Evolutionary conservation across 192 early-diverging fungal genomes (phyloP), one percentile per base, ranked within the genome.

Genomic region (Umbelopsis ramanniana): DNA sequence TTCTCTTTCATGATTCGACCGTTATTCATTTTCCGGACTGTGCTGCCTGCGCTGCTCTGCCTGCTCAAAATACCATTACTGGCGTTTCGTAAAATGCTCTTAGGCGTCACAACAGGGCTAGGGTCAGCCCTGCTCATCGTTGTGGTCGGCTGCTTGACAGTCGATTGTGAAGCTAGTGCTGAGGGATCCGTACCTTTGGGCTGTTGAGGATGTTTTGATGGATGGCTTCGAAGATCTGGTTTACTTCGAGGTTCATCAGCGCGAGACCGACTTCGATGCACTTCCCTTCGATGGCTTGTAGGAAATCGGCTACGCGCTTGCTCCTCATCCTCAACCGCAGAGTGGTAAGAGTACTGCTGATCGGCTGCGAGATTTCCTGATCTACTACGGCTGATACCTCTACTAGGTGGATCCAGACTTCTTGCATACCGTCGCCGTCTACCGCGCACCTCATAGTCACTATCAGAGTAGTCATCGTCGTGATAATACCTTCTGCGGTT

Each of bases 391-490:
- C 57, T 63, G 57, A 63, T 63, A 19, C 24, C 26, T 29, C 57
- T 22, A 37, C 57, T 63, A 19, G 57, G 57, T 19, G 57, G 57
- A 37, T 63, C 57, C 15, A 63, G 57, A 8, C 57, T 63, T 17
- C 57, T 63, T 63, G 57, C 57, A 63, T 63, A 63, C 17, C 57
- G 26, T 37, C 57, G 57, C 7, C 57, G 57, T 26, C 57, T 22
- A 26, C 57, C 57, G 0, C 57, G 57, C 23, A 12, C 15, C 15
- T 63, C 57, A n/a, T 63, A 63, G 0, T 63, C 57, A 63, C 57
- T 63, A 8, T 63, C 57, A 17, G 33, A 37, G 6, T 22, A 63
- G 33, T 63, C 26, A 14, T 63, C 57, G 17, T 37, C 29, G n/a
- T 37, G 26, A 37, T 50, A 43, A 43, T 54, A n/a, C 2, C 57